Base-by-base conservation (phyloP, 2,329 filamentous ascomycete species). In the Dryadomyces sulphureus region DNA sequence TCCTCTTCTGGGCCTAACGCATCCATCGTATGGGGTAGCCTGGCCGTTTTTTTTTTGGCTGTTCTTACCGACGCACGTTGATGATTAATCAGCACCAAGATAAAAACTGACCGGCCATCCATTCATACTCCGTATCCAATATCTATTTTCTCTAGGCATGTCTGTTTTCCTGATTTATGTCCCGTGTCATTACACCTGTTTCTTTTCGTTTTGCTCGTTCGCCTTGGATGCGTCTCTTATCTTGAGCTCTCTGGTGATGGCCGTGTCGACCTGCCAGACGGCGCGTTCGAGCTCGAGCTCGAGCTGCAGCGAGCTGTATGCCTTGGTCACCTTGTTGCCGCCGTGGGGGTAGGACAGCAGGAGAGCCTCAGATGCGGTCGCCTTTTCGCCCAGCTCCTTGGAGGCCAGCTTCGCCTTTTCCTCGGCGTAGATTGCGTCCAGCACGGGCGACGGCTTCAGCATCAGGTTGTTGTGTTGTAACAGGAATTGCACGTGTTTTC, bases 401-500 rank as follows among this genome's bases (percentile, higher is more conserved):
- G 4, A 11, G 1, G 34, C 9, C 41, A 34, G 5, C 9, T 38
- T 22, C 25, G 11, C 16, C 24, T 35, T 41, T 14, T 46, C 51
- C 36, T 53, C 49, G 11, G 60, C 54, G 60, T 96, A 98, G 43
- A 93, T 68, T 43, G 77, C 66, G 59, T 94, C 84, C 41, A 98
- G 71, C 7, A 75, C 67, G 14, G 73, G 65, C 0, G 82, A 87
- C 1, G 87, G 79, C 14, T 70, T 68, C 1, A 77, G 68, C 2
- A 68, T 70, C 35, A 94, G 67, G 24, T 92, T 73, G 41, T 81
- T 77, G 53, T 89, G 80, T 48, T 83, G 66, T 36, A 90, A 63
- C 12, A 98, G 73, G 61, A 86, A 92, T 53, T 90, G 77, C 30
- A 96, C 67, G 60, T 96, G 85, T 56, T 79, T 84, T 19, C 87